Percentiles rank a stretch among this genome's conserved stretches.
Evolutionary conservation across 2,329 filamentous ascomycete species (phyloP).

Genomic region (Tolypocladium guangdongense): DNA sequence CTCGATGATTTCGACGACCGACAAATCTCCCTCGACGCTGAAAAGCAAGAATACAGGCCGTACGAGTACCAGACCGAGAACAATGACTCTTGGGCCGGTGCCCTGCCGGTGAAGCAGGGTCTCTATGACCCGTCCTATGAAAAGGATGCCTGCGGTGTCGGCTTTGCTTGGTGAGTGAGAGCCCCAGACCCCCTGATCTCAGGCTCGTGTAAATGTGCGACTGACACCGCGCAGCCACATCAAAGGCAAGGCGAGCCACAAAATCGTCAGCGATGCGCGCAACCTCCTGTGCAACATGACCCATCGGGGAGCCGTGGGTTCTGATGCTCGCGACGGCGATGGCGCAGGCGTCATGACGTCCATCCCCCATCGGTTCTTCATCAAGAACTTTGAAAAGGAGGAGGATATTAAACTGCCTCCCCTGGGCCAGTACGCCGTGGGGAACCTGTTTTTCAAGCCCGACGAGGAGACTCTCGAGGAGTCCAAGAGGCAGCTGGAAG

Average conservation of each 20-base stretch:
- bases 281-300: slow-evolving; percentile 99
- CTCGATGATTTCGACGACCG: slow-evolving; percentile 57
- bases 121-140: slow-evolving; percentile 92
- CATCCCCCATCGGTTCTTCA: slow-evolving; percentile 95
- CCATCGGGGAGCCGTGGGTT: slow-evolving; percentile 95
- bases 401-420: slow-evolving; percentile 79
- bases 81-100: slow-evolving; percentile 82
- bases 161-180: slow-evolving; percentile 80
- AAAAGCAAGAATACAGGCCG: slow-evolving; percentile 49
- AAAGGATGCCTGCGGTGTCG: slow-evolving; percentile 99
- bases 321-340: slow-evolving; percentile 94
- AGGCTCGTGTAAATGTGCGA: background rate
- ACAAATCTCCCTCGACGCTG: slow-evolving; percentile 50
- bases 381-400: slow-evolving; percentile 95
- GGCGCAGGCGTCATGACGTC: slow-evolving; percentile 99
- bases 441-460: slow-evolving; percentile 98
- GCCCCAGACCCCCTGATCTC: background rate
- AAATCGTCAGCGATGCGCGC: slow-evolving; percentile 84
- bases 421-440: slow-evolving; percentile 87
- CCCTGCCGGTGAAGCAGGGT: slow-evolving; percentile 95
- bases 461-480: slow-evolving; percentile 81
- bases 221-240: slow-evolving; percentile 58
- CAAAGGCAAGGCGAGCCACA: slow-evolving; percentile 94
- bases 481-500: slow-evolving; percentile 87
- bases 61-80: slow-evolving; percentile 87